Percentiles rank a stretch among this genome's conserved stretches.
These are phyloP conservation scores for Penicillium turbatum DNA, from an alignment of 495 filamentous ascomycete genomes.

Conservation along the genomic window DNA sequence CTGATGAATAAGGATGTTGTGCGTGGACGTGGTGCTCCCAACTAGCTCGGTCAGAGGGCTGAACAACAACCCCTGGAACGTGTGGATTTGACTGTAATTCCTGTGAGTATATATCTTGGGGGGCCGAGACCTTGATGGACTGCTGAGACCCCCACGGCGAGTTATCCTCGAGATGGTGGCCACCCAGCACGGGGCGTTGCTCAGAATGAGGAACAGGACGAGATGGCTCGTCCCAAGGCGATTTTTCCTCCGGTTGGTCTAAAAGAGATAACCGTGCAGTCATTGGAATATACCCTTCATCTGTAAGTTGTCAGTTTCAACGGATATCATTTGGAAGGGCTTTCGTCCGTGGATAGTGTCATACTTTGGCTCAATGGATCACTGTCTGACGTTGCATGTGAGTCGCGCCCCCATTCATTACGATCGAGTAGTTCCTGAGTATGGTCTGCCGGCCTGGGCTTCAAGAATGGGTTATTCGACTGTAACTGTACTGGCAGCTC, in stretches of 20 bases:
- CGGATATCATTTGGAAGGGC: not conserved
- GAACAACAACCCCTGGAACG: slow-evolving; percentile 13
- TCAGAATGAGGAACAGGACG: not conserved
- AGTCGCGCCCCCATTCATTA: slow-evolving; percentile 22
- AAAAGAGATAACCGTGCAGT: slow-evolving; percentile 42
- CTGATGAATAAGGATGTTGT: slow-evolving; percentile 7
- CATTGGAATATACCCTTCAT: slow-evolving; percentile 46
- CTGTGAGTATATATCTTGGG: slow-evolving; percentile 18
- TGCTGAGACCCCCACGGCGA: slow-evolving; percentile 24
- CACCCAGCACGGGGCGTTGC: not conserved
- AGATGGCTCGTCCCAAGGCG: slow-evolving; percentile 10
- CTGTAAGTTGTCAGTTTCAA: slow-evolving; percentile 23
- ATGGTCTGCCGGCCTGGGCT: slow-evolving; percentile 19
- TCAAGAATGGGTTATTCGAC: slow-evolving; percentile 46
- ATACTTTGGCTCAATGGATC: slow-evolving; percentile 35
- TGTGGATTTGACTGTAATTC: slow-evolving; percentile 19
- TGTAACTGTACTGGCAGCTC: slow-evolving; percentile 34
- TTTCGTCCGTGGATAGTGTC: not conserved
- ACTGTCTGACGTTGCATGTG: slow-evolving; percentile 25
- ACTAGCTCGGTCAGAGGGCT: slow-evolving; percentile 5
- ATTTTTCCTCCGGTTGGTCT: slow-evolving; percentile 27
- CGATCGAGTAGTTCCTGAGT: slow-evolving; percentile 23
- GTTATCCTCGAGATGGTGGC: not conserved
- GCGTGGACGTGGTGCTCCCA: not conserved
- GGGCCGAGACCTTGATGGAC: slow-evolving; percentile 17